phyloP scores from a whole-genome alignment of 495 filamentous ascomycete species.

The Aspergillus steynii region DNA sequence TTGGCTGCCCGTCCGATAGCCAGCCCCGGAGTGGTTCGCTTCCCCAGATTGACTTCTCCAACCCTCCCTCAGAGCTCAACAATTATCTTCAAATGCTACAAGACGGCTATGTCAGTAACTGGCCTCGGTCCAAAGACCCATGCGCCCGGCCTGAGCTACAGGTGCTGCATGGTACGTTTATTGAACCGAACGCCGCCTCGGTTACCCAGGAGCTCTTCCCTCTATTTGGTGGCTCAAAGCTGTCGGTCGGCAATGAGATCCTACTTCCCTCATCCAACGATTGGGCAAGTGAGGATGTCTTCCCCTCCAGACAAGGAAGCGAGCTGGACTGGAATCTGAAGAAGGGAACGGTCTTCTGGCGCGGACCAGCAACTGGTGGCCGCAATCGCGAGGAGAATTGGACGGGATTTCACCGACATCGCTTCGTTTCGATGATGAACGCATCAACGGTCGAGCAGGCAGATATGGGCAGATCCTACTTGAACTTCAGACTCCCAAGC shows the following conservation, averaged over 20 bases:
- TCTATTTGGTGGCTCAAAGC: conserved; percentile 68
- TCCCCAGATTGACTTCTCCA: conserved; percentile 38
- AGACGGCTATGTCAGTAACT: conserved; percentile 60
- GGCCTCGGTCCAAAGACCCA: conserved; percentile 55
- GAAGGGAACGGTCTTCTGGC: conserved; percentile 49
- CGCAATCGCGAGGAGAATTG: conserved; percentile 28
- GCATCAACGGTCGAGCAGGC: conserved; percentile 48
- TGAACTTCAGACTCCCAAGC: conserved; percentile 23
- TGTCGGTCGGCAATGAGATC: conserved; percentile 72
- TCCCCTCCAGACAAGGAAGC: conserved; percentile 53
- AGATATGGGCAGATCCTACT: conserved; percentile 18
- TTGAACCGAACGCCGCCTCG: conserved; percentile 55
- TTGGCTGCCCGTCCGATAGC: conserved; percentile 55
- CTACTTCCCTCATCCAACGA: conserved; percentile 70
- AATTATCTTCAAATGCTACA: conserved; percentile 31
- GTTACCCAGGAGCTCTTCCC: conserved; percentile 60
- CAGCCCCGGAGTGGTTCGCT: conserved; percentile 45
- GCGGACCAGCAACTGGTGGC: conserved; percentile 45
- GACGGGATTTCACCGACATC: conserved; percentile 43
- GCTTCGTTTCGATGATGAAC: conserved; percentile 62
- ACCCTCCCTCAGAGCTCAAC: conserved; percentile 32
- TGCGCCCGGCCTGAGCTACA: conserved; percentile 59
- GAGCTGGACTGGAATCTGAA: conserved; percentile 54
- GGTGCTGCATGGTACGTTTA: conserved; percentile 63
- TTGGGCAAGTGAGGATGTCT: conserved; percentile 62